phyloP scores from a whole-genome alignment of 768 basidiomycete genomes.

The Podaxis pistillaris region DNA sequence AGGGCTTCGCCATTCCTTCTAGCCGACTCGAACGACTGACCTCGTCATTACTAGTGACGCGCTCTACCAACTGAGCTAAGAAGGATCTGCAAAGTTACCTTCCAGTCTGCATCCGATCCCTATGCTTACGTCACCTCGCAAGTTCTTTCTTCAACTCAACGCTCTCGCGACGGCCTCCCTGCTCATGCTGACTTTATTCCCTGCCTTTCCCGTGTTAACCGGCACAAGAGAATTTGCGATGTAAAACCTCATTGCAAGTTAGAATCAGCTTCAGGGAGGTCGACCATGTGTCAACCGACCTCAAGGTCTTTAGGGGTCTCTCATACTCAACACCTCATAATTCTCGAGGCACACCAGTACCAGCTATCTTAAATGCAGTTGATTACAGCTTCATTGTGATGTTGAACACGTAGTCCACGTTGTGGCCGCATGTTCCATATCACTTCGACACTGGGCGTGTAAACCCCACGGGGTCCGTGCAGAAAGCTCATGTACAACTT shows the following conservation, averaged over 20 bases:
- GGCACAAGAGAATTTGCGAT: no score
- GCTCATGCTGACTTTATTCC: no score
- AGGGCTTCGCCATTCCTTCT: slow-evolving; percentile 21
- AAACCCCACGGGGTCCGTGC: slow-evolving; percentile 7
- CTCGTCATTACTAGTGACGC: slow-evolving; percentile 73
- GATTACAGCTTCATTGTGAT: neutral
- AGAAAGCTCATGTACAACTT: slow-evolving; percentile 4
- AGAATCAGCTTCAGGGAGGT: neutral
- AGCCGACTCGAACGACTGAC: slow-evolving; percentile 68
- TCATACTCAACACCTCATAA: neutral
- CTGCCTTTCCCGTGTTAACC: no score
- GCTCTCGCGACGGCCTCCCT: no score
- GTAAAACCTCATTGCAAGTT: neutral
- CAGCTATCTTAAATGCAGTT: neutral
- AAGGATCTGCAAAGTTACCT: slow-evolving; percentile 18
- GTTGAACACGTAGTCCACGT: neutral
- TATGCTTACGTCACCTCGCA: no score
- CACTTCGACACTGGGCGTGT: neutral
- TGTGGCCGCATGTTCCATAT: slow-evolving; percentile 1
- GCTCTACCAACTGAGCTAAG: slow-evolving; percentile 42
- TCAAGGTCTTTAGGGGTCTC: neutral
- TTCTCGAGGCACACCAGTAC: neutral
- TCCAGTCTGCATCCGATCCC: no score
- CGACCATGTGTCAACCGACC: neutral
- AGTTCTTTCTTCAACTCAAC: no score